Base-by-base conservation (phyloP, 2,329 filamentous ascomycete species). In the Penicillium hordei region DNA sequence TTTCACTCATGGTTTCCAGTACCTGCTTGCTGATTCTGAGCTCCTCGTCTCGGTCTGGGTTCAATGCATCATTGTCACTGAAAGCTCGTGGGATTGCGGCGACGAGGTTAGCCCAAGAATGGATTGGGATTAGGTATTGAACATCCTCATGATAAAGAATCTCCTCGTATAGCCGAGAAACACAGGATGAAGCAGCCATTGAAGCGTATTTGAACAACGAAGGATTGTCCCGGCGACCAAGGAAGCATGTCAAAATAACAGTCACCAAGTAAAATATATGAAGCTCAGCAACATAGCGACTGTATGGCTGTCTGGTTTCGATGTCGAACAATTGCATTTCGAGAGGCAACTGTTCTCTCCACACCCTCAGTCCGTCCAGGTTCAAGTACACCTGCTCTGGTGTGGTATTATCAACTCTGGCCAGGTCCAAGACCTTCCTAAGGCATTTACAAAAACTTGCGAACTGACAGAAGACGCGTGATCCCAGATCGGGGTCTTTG, bases 191-290 rank as follows among this genome's bases (percentile, higher is more conserved):
- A 27, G 58, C 58, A 17, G 33, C 43, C 42, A 60, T 58, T 9
- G 58, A 60, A 13, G 44, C 51, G 5, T 55, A 58, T 50, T 49
- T 60, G 23, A 60, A 52, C 21, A 52, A 45, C n/a, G 55, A 42
- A 4, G 51, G 36, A 15, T 49, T 58, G 9, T 55, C 48, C 15
- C 51, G 55, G 23, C 58, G 58, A n/a, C 58, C 55, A 9, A 60
- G 55, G 13, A 58, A 60, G 36, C 56, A 58, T 1, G 44, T 55
- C 13, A 60, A 21, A n/a, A 60, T 58, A 12, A 58, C 27, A 25
- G 58, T 52, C 23, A 52, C 52, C n/a, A 60, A 25, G 21, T 60
- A 60, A 17, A 58, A 60, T 13, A 60, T 55, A 39, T 60, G 43
- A 8, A 58, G 36, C 31, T 60, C 58, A 17, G 27, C 25, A 17